phyloP scores from a whole-genome alignment of 345 rosid species.

The Cardamine chenopodiifolia region DNA sequence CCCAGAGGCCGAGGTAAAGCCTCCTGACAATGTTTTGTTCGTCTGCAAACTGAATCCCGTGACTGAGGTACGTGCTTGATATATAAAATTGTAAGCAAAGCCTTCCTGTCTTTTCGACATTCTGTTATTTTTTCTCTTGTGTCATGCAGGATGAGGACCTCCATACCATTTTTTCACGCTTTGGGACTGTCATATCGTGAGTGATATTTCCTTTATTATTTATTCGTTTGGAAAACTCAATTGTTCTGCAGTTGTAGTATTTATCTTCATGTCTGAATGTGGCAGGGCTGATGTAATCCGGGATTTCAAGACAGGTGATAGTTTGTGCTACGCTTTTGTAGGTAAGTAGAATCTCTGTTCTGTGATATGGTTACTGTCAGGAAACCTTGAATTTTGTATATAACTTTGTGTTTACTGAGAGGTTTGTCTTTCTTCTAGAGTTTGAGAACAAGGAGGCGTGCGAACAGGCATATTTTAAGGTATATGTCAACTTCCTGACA shows the following conservation, averaged over 20 bases:
- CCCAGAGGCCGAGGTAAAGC: constrained; percentile 30
- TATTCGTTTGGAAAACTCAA: neutral
- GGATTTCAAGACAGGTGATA: constrained; percentile 94
- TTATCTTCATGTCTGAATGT: constrained; percentile 33
- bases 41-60: constrained; percentile 98
- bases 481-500: neutral
- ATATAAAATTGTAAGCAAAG: constrained; percentile 8
- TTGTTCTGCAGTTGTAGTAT: neutral
- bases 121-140: constrained; percentile 10
- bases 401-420: neutral
- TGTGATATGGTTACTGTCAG: neutral
- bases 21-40: constrained; percentile 94
- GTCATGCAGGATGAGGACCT: constrained; percentile 89
- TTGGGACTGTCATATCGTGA: constrained; percentile 87
- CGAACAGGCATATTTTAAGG: constrained; percentile 90
- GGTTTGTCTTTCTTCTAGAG: constrained; percentile 52
- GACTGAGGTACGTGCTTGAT: constrained; percentile 74
- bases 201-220: constrained; percentile 34
- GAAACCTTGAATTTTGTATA: neutral
- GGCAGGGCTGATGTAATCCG: constrained; percentile 90
- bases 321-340: constrained; percentile 92
- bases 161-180: constrained; percentile 92
- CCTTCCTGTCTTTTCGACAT: constrained; percentile 19
- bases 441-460: constrained; percentile 78
- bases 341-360: constrained; percentile 54